A percentile compares a stretch with the other conserved stretches of the same genome.
phyloP scores from a whole-genome alignment of 2,329 filamentous ascomycete species.

The Huntiella moniliformis region DNA sequence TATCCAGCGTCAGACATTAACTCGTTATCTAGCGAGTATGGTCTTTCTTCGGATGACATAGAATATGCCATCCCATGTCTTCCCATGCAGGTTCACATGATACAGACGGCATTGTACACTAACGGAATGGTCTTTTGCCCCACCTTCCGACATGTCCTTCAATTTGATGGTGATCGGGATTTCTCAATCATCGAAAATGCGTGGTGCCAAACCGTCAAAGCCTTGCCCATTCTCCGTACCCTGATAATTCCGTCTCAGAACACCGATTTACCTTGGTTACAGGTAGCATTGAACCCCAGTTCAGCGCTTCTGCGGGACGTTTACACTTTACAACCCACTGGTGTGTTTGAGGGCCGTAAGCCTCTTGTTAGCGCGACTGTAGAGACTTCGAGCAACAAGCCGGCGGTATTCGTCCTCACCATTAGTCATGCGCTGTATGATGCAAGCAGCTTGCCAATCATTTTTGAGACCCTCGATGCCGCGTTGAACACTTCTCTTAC shows the following conservation, averaged over 20 bases:
- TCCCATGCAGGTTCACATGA: conserved; percentile 64
- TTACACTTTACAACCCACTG: neutral
- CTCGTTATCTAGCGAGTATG: neutral
- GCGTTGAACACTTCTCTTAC: conserved; percentile 13
- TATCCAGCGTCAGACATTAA: neutral
- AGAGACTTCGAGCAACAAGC: conserved; percentile 1
- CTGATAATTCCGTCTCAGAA: conserved; percentile 36
- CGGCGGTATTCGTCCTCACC: conserved; percentile 26
- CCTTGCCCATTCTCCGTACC: conserved; percentile 50
- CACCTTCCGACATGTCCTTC: conserved; percentile 43
- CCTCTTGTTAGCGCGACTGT: conserved; percentile 8
- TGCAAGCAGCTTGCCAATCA: conserved; percentile 50
- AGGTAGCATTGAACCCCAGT: conserved; percentile 33
- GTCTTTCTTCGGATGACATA: conserved; percentile 26
- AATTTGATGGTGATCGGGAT: conserved; percentile 19
- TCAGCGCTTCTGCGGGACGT: neutral
- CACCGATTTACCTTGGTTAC: conserved; percentile 35
- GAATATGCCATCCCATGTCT: conserved; percentile 48
- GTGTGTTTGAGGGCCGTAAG: neutral
- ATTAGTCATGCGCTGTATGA: conserved; percentile 86
- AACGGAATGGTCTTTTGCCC: conserved; percentile 53
- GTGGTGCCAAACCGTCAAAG: conserved; percentile 39
- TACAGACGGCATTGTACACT: conserved; percentile 53
- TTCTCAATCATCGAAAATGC: conserved; percentile 37
- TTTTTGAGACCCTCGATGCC: conserved; percentile 15